Percentiles rank a stretch among this genome's conserved stretches.
Conservation (phyloP, 441 rosid species). For the Corymbia citriodora region DNA sequence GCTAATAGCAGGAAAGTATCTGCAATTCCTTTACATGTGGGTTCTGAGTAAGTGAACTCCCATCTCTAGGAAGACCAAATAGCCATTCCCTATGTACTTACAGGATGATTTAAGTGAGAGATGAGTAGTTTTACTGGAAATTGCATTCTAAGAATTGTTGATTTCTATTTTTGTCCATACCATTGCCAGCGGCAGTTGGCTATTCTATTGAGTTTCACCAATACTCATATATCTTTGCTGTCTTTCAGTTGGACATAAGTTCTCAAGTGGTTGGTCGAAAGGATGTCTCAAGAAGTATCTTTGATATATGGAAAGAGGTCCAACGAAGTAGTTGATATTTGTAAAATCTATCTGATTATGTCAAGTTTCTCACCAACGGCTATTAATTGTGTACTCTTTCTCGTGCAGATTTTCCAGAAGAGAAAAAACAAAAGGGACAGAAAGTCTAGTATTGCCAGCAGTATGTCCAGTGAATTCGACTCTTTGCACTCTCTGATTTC, state of each 20-base stretch:
- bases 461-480: constrained; percentile 46
- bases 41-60: not conserved
- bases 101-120: not conserved
- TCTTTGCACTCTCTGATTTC: constrained; percentile 65
- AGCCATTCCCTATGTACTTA: not conserved
- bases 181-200: not conserved
- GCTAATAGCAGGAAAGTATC: not conserved
- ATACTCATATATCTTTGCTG: constrained; percentile 1
- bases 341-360: not conserved
- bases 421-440: constrained; percentile 52
- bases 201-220: not conserved
- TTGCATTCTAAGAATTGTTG: not conserved
- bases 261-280: constrained; percentile 94
- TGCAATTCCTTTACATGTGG: not conserved
- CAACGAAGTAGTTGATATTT: not conserved
- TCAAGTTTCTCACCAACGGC: not conserved
- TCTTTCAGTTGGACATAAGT: constrained; percentile 65
- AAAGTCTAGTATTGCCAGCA: constrained; percentile 25
- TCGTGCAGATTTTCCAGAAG: constrained; percentile 74
- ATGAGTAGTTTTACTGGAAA: not conserved
- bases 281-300: constrained; percentile 80
- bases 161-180: not conserved
- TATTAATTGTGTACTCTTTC: not conserved
- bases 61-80: not conserved
- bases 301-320: constrained; percentile 99